A percentile compares a stretch with the other conserved stretches of the same genome.
These are phyloP conservation scores for Hygrophorus pudorinus DNA, from an alignment of 768 basidiomycete species.

Conservation along the genomic window DNA sequence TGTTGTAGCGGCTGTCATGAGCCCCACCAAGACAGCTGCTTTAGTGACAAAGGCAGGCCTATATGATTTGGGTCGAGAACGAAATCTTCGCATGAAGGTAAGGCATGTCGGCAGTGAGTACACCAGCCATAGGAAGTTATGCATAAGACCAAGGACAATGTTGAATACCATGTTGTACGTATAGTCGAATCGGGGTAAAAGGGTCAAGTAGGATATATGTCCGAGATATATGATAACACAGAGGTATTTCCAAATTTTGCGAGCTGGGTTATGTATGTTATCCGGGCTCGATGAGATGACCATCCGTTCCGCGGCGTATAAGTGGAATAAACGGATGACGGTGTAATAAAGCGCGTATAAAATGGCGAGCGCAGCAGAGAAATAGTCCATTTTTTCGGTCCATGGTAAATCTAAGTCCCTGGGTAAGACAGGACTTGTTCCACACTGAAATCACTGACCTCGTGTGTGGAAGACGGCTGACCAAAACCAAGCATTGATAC, in stretches of 20 bases:
- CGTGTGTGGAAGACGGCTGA: slow-evolving; percentile 86
- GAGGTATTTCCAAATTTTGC: slow-evolving; percentile 34
- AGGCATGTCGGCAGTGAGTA: slow-evolving; percentile 48
- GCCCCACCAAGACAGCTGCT: slow-evolving; percentile 48
- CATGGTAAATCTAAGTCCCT: slow-evolving; percentile 51
- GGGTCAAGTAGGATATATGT: slow-evolving; percentile 72
- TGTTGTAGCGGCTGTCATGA: slow-evolving; percentile 64
- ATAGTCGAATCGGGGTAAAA: slow-evolving; percentile 81
- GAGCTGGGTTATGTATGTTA: slow-evolving; percentile 10
- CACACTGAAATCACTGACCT: slow-evolving; percentile 40
- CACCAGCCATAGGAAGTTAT: slow-evolving; percentile 74
- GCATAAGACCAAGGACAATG: slow-evolving; percentile 59
- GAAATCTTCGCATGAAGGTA: not conserved
- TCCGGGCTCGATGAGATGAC: slow-evolving; percentile 14
- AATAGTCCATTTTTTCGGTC: slow-evolving; percentile 93
- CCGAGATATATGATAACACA: slow-evolving; percentile 48
- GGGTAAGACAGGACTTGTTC: slow-evolving; percentile 2
- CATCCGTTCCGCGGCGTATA: slow-evolving; percentile 42
- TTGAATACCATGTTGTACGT: slow-evolving; percentile 89
- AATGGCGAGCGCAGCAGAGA: slow-evolving; percentile 83
- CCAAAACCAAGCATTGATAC: slow-evolving; percentile 91
- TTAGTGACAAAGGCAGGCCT: slow-evolving; percentile 45
- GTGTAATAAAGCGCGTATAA: slow-evolving; percentile 73
- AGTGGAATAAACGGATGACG: slow-evolving; percentile 63
- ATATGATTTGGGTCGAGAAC: slow-evolving; percentile 27